Evolutionary conservation across 768 basidiomycete species (phyloP).

Genomic region (Pisolithus tinctorius): DNA sequence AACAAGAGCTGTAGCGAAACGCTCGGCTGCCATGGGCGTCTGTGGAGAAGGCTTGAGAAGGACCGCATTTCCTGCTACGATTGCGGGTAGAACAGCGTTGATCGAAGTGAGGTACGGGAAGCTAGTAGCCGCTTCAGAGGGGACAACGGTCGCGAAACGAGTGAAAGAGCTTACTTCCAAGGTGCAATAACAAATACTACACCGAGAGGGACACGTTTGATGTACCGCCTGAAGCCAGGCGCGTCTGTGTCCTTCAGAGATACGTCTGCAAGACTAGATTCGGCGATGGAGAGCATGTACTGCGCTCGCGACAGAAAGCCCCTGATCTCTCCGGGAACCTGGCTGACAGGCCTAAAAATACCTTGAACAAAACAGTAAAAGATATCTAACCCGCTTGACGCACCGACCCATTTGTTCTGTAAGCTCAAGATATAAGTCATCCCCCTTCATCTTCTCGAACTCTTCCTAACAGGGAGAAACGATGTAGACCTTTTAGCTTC

Average conservation of each 20-base stretch:
- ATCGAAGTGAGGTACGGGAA: slow-evolving; percentile 87
- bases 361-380: background rate
- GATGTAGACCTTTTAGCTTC: background rate
- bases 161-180: slow-evolving; percentile 69
- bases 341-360: slow-evolving; percentile 61
- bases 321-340: slow-evolving; percentile 70
- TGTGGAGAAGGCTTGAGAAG: slow-evolving; percentile 96
- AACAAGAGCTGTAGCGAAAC: slow-evolving; percentile 61
- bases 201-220: slow-evolving; percentile 79
- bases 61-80: slow-evolving; percentile 87
- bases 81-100: slow-evolving; percentile 87
- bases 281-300: slow-evolving; percentile 83
- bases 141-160: background rate
- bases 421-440: slow-evolving; percentile 69
- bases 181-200: slow-evolving; percentile 85
- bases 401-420: slow-evolving; percentile 91
- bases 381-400: slow-evolving; percentile 15
- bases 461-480: slow-evolving; percentile 31
- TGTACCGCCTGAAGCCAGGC: slow-evolving; percentile 78
- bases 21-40: slow-evolving; percentile 84
- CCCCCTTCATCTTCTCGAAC: slow-evolving; percentile 37
- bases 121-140: slow-evolving; percentile 32
- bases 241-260: slow-evolving; percentile 69
- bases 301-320: slow-evolving; percentile 77
- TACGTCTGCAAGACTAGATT: slow-evolving; percentile 66